These are phyloP conservation scores for Thozetella sp. DNA, from an alignment of 495 filamentous ascomycete species.

Conservation along the genomic window DNA sequence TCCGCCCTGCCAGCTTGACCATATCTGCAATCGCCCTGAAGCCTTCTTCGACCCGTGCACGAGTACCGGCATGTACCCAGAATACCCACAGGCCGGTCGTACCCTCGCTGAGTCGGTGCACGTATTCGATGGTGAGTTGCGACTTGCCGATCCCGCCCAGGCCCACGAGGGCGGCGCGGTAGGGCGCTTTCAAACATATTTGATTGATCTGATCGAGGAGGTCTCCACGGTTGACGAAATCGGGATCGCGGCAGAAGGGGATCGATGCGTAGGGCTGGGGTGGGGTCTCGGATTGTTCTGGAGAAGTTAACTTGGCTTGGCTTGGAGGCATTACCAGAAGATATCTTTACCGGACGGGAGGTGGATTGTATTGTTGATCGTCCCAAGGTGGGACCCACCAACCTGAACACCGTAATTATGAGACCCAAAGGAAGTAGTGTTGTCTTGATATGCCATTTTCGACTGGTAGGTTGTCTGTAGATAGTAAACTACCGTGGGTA, in stretches of 20 bases:
- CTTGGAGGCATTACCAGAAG: not conserved
- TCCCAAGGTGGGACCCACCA: constrained; percentile 26
- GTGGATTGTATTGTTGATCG: constrained; percentile 28
- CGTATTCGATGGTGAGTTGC: constrained; percentile 36
- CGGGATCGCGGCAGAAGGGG: constrained; percentile 34
- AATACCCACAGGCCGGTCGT: constrained; percentile 31
- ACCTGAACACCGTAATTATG: constrained; percentile 25
- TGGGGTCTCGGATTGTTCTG: constrained; percentile 23
- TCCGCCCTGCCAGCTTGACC: constrained; percentile 30
- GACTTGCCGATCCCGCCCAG: no score
- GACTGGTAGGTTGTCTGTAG: no score
- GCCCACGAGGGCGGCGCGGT: constrained; percentile 17
- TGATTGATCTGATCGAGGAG: constrained; percentile 28
- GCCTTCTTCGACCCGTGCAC: constrained; percentile 31
- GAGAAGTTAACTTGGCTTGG: constrained; percentile 19
- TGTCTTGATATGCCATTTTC: no score
- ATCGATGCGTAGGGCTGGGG: constrained; percentile 20
- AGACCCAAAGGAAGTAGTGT: constrained; percentile 28
- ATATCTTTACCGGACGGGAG: constrained; percentile 27
- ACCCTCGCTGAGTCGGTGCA: constrained; percentile 22
- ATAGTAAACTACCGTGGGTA: no score
- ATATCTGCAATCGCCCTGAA: constrained; percentile 37
- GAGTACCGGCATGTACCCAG: constrained; percentile 41
- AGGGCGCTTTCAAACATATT: constrained; percentile 21
- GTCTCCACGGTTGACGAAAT: constrained; percentile 26